phyloP scores from a whole-genome alignment of 2,329 filamentous ascomycete species.

The Aureobasidium sp. region DNA sequence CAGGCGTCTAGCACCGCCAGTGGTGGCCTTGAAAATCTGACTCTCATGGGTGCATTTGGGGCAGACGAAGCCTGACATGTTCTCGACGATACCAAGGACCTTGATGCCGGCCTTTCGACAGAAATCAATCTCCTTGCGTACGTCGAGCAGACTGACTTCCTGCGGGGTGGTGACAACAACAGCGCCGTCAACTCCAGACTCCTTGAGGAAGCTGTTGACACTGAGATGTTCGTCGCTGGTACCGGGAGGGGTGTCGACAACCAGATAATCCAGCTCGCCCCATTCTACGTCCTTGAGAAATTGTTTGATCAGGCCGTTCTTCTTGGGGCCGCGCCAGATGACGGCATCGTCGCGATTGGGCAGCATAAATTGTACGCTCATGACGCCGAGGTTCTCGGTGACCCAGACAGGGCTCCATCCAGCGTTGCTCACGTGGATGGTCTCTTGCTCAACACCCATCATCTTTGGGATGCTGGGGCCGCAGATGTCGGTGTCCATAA shows the following conservation, averaged over 20 bases:
- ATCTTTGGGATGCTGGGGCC: constrained; percentile 96
- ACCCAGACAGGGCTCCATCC: constrained; percentile 98
- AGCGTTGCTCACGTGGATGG: constrained; percentile 78
- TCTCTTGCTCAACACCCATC: constrained; percentile 94
- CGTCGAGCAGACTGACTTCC: constrained; percentile 85
- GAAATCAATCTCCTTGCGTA: constrained; percentile 96
- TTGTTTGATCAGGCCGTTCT: constrained; percentile 96
- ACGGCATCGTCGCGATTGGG: constrained; percentile 89
- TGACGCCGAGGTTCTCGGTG: constrained; percentile 84
- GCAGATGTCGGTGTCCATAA: constrained; percentile 98
- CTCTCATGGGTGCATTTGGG: constrained; percentile 74
- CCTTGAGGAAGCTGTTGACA: constrained; percentile 85
- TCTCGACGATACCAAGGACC: constrained; percentile 87
- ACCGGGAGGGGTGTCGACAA: constrained; percentile 92
- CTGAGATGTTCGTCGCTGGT: constrained; percentile 93
- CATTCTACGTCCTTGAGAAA: constrained; percentile 97
- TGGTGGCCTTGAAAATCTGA: constrained; percentile 86
- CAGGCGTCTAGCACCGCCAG: constrained; percentile 73
- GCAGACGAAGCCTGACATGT: constrained; percentile 97
- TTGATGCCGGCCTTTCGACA: constrained; percentile 89
- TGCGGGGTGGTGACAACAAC: constrained; percentile 92
- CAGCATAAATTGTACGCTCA: constrained; percentile 98
- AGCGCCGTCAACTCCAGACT: constrained; percentile 87
- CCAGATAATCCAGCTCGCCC: constrained; percentile 86
- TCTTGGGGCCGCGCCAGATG: constrained; percentile 97